phyloP scores from a whole-genome alignment of 2,329 filamentous ascomycete species.

The Fusarium scirpi region DNA sequence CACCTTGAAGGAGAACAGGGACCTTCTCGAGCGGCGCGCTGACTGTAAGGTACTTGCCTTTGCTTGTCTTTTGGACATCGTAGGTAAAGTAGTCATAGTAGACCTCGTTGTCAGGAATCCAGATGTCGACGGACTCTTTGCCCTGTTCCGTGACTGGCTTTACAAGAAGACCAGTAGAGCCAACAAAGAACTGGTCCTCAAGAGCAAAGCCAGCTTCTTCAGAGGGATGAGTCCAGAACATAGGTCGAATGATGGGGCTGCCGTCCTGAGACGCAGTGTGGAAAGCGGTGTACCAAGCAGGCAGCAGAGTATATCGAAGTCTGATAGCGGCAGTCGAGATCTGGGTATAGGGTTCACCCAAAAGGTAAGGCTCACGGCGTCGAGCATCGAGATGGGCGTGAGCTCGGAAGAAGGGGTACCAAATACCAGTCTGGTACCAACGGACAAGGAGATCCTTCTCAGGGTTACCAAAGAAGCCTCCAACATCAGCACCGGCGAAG shows the following conservation, averaged over 20 bases:
- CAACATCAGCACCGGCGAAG: conserved; percentile 94
- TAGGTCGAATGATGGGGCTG: conserved; percentile 87
- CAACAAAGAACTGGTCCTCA: conserved; percentile 94
- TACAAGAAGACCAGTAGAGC: conserved; percentile 86
- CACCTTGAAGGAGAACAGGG: conserved; percentile 91
- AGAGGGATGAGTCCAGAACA: conserved; percentile 90
- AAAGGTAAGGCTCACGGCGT: conserved; percentile 91
- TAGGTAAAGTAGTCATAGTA: conserved; percentile 98
- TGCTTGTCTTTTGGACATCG: conserved; percentile 74
- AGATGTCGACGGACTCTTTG: conserved; percentile 79
- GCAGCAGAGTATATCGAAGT: conserved; percentile 88
- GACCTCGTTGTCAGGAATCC: conserved; percentile 86
- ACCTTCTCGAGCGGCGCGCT: conserved; percentile 86
- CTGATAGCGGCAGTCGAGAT: conserved; percentile 91
- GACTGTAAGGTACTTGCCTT: conserved; percentile 77
- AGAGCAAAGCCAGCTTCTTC: conserved; percentile 89
- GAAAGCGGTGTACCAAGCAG: conserved; percentile 97
- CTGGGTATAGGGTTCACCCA: conserved; percentile 83
- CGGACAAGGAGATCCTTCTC: conserved; percentile 90
- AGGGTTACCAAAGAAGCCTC: conserved; percentile 97
- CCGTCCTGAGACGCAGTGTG: conserved; percentile 86
- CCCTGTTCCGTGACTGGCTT: conserved; percentile 89
- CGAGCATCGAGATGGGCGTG: conserved; percentile 98
- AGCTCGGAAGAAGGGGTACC: conserved; percentile 97
- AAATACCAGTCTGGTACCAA: conserved; percentile 97